Percentiles rank a stretch among this genome's conserved stretches.
Evolutionary conservation across 2,329 filamentous ascomycete genomes (phyloP).

Genomic region (Pestalotiopsis sp.): DNA sequence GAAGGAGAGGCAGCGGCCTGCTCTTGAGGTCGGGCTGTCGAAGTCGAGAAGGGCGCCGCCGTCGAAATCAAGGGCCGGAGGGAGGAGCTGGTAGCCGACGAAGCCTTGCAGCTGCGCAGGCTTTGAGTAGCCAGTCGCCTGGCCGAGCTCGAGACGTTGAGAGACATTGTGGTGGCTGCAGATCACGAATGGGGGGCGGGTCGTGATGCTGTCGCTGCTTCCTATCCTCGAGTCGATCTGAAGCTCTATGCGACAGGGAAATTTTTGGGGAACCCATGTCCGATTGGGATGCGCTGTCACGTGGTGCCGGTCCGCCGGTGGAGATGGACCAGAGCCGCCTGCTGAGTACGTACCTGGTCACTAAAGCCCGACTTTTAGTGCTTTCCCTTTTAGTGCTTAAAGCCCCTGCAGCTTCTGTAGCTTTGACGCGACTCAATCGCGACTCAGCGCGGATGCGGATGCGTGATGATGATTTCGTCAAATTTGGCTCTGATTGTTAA

Average conservation of each 20-base stretch:
- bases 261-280: conserved; percentile 16
- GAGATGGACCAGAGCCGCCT: neutral
- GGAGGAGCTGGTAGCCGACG: conserved; percentile 14
- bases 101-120: conserved; percentile 7
- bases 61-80: conserved; percentile 14
- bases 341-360: neutral
- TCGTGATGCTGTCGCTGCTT: conserved; percentile 1
- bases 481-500: neutral
- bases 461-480: neutral
- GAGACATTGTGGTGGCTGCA: conserved; percentile 32
- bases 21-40: conserved; percentile 23
- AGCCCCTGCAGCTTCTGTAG: conserved; percentile 1
- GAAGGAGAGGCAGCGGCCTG: conserved; percentile 4
- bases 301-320: conserved; percentile 14
- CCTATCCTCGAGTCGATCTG: conserved; percentile 13
- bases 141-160: conserved; percentile 35
- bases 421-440: neutral
- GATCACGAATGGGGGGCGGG: neutral
- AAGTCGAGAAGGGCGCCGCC: conserved; percentile 22
- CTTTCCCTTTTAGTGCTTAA: neutral
- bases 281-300: conserved; percentile 12
- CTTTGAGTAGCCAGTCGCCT: conserved; percentile 28
- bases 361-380: neutral
- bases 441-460: neutral
- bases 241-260: conserved; percentile 16